phyloP scores from a whole-genome alignment of 1,284 basidiomycete genomes.

The Trichosporon faecale region DNA sequence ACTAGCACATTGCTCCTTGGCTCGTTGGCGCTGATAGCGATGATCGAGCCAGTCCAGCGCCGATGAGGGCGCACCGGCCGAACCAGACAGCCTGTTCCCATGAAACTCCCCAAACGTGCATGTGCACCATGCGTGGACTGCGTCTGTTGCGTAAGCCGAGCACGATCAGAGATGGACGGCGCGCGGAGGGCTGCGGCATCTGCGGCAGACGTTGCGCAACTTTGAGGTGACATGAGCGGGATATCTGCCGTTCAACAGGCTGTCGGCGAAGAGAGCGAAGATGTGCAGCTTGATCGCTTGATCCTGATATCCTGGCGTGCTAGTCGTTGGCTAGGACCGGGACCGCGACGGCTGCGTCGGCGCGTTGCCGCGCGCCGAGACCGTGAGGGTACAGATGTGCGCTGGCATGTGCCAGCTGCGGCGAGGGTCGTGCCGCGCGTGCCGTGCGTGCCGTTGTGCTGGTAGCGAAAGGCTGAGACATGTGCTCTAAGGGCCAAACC shows the following conservation, averaged over 20 bases:
- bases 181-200: not conserved
- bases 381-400: not conserved
- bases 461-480: not conserved
- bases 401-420: not conserved
- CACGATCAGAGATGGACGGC: not conserved
- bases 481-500: not conserved
- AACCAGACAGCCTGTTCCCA: not conserved
- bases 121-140: constrained; percentile 16
- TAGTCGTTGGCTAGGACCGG: constrained; percentile 33
- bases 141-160: not conserved
- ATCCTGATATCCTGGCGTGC: not conserved
- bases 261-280: not conserved
- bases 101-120: not conserved
- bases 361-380: not conserved
- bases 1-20: not conserved
- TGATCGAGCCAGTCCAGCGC: not conserved
- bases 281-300: not conserved
- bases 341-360: constrained; percentile 10
- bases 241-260: constrained; percentile 2
- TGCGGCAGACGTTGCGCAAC: not conserved
- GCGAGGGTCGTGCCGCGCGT: not conserved
- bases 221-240: not conserved
- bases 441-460: not conserved
- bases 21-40: not conserved
- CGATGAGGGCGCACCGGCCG: not conserved